A percentile compares a stretch with the other conserved stretches of the same genome.
phyloP scores from a whole-genome alignment of 345 rosid genomes.

The Linum tenue region DNA sequence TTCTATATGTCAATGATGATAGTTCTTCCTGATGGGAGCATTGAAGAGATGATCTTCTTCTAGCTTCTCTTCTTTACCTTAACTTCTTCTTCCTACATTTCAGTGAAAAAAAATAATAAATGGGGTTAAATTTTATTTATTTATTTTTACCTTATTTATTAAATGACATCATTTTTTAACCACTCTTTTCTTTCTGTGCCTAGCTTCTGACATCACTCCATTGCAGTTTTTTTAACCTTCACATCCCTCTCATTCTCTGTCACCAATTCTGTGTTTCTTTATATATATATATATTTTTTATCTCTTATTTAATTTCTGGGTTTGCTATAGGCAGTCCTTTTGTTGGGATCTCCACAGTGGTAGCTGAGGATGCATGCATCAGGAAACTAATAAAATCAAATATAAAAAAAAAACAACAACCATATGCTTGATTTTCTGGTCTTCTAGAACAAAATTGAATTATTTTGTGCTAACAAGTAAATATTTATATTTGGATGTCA shows the following conservation, averaged over 20 bases:
- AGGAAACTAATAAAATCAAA: not conserved
- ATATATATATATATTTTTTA: no score
- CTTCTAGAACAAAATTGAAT: no score
- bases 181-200: slow-evolving; percentile 12
- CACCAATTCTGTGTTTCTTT: not conserved
- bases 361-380: slow-evolving; percentile 12
- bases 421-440: no score
- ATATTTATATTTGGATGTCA: no score
- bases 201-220: slow-evolving; percentile 12
- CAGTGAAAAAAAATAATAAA: slow-evolving; percentile 28
- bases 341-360: slow-evolving; percentile 16
- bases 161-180: slow-evolving; percentile 35
- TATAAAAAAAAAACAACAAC: no score
- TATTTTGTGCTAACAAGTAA: no score
- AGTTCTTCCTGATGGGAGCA: slow-evolving; percentile 24
- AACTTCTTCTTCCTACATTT: slow-evolving; percentile 42
- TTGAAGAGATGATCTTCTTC: no score
- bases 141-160: slow-evolving; percentile 32
- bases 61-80: not conserved
- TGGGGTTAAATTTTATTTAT: no score
- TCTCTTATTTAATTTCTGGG: no score
- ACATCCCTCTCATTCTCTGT: not conserved
- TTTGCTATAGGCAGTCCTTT: not conserved
- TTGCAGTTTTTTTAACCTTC: not conserved
- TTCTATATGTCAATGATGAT: slow-evolving; percentile 28